Evolutionary conservation across 805 yeast genomes (phyloP).

Genomic region (Hanseniaspora valbyensis): DNA sequence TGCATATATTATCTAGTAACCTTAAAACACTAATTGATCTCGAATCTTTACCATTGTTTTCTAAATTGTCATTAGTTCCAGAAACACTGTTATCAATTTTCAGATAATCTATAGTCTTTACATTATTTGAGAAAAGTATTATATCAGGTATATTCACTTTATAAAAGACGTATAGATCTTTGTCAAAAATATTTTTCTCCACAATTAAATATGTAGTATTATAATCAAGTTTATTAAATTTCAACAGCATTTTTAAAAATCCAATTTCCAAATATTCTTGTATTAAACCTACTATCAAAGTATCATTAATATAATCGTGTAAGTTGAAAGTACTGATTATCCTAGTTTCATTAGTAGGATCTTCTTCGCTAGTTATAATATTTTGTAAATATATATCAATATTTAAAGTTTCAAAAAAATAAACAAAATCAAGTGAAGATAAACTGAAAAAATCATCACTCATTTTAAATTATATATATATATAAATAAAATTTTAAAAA

Average conservation of each 20-base stretch:
- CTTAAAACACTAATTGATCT: slow-evolving; percentile 1
- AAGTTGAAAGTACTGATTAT: background rate
- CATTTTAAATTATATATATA: too few species aligned
- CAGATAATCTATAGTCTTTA: background rate
- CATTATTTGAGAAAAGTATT: background rate
- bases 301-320: background rate
- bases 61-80: too few species aligned
- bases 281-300: background rate
- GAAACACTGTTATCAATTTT: background rate
- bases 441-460: background rate
- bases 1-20: slow-evolving; percentile 1
- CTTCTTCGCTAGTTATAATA: background rate
- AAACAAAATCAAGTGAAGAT: background rate
- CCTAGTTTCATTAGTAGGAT: too few species aligned
- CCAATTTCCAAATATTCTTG: background rate
- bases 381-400: background rate
- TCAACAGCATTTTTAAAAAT: background rate
- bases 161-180: background rate
- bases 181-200: background rate
- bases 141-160: background rate
- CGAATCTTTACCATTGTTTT: background rate
- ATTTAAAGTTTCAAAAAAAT: background rate
- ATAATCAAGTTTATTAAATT: background rate
- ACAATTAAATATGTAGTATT: background rate
- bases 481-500: too few species aligned